These are phyloP conservation scores for Phaeomoniella chlamydospora DNA, from an alignment of 2,329 filamentous ascomycete species.

Conservation along the genomic window DNA sequence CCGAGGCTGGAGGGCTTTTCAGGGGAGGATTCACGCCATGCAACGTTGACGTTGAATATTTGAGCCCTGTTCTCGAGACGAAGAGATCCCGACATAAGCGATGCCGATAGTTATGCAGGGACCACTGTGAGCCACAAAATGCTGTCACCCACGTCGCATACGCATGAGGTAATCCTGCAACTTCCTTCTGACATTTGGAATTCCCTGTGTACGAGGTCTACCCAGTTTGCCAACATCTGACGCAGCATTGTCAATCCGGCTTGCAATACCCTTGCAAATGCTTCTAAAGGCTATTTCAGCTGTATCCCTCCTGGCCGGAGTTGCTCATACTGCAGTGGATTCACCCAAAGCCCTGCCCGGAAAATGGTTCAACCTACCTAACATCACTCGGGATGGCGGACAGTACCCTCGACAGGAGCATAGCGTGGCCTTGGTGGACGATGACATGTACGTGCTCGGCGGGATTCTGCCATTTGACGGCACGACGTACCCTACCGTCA, in stretches of 20 bases:
- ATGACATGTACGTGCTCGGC: background rate
- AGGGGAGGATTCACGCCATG: too few species aligned
- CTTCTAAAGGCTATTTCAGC: background rate
- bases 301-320: background rate
- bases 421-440: background rate
- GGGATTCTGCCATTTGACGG: background rate
- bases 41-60: too few species aligned
- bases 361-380: background rate
- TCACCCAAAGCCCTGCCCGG: background rate
- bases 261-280: background rate
- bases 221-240: background rate
- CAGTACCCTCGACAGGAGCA: background rate
- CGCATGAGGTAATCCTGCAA: too few species aligned
- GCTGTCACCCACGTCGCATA: too few species aligned
- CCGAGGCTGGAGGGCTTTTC: too few species aligned
- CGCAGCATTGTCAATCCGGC: background rate
- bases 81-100: too few species aligned
- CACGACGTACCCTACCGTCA: background rate
- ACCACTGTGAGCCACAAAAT: too few species aligned
- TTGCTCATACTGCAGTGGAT: background rate
- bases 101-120: too few species aligned
- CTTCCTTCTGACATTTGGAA: background rate
- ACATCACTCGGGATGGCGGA: background rate
- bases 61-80: too few species aligned
- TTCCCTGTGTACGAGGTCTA: background rate